Base-by-base conservation (phyloP, 768 basidiomycete species). In the Auricularia auricula-judae region DNA sequence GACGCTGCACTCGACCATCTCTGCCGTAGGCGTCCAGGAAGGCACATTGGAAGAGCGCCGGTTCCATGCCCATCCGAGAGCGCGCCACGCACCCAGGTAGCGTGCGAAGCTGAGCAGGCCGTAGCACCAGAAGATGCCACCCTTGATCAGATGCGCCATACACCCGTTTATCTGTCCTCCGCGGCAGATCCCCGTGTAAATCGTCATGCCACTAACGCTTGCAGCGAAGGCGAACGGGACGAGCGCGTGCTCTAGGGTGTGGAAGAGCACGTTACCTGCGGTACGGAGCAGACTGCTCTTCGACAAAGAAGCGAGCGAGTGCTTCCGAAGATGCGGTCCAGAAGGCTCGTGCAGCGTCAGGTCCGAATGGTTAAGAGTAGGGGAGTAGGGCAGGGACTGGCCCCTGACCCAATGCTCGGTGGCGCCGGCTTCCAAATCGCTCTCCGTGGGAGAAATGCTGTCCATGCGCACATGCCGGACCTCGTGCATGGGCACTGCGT, bases 21-120 rank as follows among this genome's bases (percentile, higher is more conserved):
- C 91, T 4, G 86, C 89, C 5, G 10, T 18, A 18, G 47, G 47
- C 47, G 47, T 51, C 47, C 47, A 51, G 23, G 86, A 84, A 7
- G 81, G 79, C 56, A 76, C 76, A 29, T 76, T 75, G 23, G 77
- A 76, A 61, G 21, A 39, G 34, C 43, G 60, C 34, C 81, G 77
- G 72, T 98, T 98, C 95, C 95, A 98, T 16, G 96, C 91, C 95
- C 95, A 98, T 3, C 96, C 96, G 36, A 85, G 75, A 61, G 91
- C 85, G 29, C 91, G 82, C 73, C 87, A 93, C 4, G 91, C 84
- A 34, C 95, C 95, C 60, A 96, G 84, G 77, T 91, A 98, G n/a
- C 96, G 88, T n/a, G 85, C 89, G 73, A 97, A 98, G 0, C 90
- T 85, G 61, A 91, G 73, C 4, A 98, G 75, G 5, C 95, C 96